A percentile compares a stretch with the other conserved stretches of the same genome.
Evolutionary conservation across 2,329 filamentous ascomycete genomes (phyloP).

Genomic region (Cladosporium sp.): DNA sequence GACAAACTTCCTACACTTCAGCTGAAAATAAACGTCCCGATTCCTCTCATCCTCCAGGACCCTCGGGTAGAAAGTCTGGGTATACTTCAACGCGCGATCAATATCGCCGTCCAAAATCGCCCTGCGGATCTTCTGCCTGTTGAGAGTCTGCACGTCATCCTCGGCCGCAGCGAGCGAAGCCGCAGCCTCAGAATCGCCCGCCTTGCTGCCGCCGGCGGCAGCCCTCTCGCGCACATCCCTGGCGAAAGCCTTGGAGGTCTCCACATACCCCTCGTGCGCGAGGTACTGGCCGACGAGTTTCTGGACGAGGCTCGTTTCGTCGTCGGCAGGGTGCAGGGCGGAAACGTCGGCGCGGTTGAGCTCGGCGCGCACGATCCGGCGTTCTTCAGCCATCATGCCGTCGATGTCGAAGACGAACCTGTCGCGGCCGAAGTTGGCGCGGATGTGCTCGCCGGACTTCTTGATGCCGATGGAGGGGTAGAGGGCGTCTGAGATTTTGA

Average conservation of each 20-base stretch:
- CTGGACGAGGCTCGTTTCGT: slow-evolving; percentile 76
- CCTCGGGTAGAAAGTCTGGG: slow-evolving; percentile 70
- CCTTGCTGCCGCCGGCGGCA: background rate
- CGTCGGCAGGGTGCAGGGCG: slow-evolving; percentile 56
- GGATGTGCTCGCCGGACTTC: slow-evolving; percentile 56
- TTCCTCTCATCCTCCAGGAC: slow-evolving; percentile 67
- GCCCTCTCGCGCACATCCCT: slow-evolving; percentile 60
- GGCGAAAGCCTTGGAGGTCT: slow-evolving; percentile 79
- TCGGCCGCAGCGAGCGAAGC: slow-evolving; percentile 33
- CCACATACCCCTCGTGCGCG: slow-evolving; percentile 91
- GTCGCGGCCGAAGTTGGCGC: slow-evolving; percentile 61
- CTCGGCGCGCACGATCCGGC: slow-evolving; percentile 53
- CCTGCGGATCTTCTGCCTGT: slow-evolving; percentile 75
- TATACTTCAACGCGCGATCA: slow-evolving; percentile 81
- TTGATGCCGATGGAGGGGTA: slow-evolving; percentile 67
- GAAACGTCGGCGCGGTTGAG: slow-evolving; percentile 59
- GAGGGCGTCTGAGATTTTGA: slow-evolving; percentile 55
- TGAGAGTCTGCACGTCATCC: slow-evolving; percentile 78
- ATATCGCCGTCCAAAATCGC: slow-evolving; percentile 91
- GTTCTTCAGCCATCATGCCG: slow-evolving; percentile 68
- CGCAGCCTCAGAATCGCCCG: slow-evolving; percentile 35
- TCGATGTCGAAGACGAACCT: slow-evolving; percentile 93
- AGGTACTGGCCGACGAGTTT: slow-evolving; percentile 82
- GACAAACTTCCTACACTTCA: slow-evolving; percentile 88
- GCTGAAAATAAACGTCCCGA: slow-evolving; percentile 78